Percentiles rank a stretch among this genome's conserved stretches.
Evolutionary conservation across 768 basidiomycete genomes (phyloP).

Genomic region (Rhizopogon vulgaris): DNA sequence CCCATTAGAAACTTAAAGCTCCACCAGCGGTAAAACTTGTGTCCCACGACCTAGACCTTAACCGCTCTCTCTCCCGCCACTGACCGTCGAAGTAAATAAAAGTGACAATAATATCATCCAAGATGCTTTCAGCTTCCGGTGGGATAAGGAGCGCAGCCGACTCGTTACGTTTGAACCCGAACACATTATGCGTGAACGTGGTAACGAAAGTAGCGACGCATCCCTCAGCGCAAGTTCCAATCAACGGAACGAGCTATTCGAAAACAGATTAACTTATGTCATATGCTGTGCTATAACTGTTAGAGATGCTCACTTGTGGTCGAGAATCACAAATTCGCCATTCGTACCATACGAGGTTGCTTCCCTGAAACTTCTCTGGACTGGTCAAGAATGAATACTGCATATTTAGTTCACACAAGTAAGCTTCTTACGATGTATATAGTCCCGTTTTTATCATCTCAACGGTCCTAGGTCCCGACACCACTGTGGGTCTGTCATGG

Average conservation of each 20-base stretch:
- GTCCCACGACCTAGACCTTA: constrained; percentile 9
- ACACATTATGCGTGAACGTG: constrained; percentile 9
- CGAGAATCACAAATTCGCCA: constrained; percentile 21
- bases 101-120: constrained; percentile 31
- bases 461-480: constrained; percentile 22
- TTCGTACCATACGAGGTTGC: constrained; percentile 18
- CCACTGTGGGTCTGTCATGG: constrained; percentile 4
- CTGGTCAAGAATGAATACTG: constrained; percentile 4
- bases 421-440: constrained; percentile 17
- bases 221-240: not conserved
- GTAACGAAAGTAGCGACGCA: constrained; percentile 24
- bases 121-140: constrained; percentile 22
- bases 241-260: constrained; percentile 21
- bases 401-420: not conserved
- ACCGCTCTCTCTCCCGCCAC: constrained; percentile 20
- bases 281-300: not conserved
- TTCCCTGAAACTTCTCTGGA: constrained; percentile 20
- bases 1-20: not conserved
- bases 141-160: constrained; percentile 20
- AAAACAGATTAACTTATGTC: not conserved
- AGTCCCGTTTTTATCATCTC: constrained; percentile 17
- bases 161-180: constrained; percentile 8
- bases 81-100: constrained; percentile 29
- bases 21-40: not conserved
- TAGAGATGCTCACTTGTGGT: constrained; percentile 15